Base-by-base conservation (phyloP, 352 stramenopile genomes). In the Pythium grandisporangium region DNA sequence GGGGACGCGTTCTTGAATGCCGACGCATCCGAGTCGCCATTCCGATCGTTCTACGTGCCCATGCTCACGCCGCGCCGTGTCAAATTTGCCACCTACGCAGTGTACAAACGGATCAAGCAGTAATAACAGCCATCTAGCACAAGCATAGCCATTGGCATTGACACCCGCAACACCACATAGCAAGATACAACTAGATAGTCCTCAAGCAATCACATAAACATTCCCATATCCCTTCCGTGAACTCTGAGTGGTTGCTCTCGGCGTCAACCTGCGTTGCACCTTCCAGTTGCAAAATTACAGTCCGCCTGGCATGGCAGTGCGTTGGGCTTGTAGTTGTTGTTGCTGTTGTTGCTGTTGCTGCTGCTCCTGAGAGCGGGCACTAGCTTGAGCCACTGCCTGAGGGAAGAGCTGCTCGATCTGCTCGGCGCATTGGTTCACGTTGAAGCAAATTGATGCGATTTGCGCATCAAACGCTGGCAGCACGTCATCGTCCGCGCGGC, bases 361-460 rank as follows among this genome's bases (percentile, higher is more conserved):
- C n/a, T n/a, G n/a, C n/a, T n/a, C n/a, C n/a, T n/a, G n/a, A n/a
- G n/a, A n/a, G n/a, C n/a, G n/a, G n/a, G n/a, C n/a, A n/a, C 27
- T 32, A 1, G 36, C 8, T 6, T 27, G 36, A 10, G 37, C 22
- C 35, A 49, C 30, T 7, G 86, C 56, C 17, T 82, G 63, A 16
- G 74, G 77, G 40, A 78, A 86, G 45, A 76, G 64, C 45, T 81
- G 61, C 53, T 87, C 70, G 30, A 93, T 89, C 49, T 84, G 74
- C 50, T 93, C 80, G 22, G 75, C 80, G 45, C 70, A 87, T 43
- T 83, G 69, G 50, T 93, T 93, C 27, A 93, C 77, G 34, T 93
- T 86, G 48, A 90, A 85, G 62, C 80, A 93, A 41, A 93, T 67
- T 4, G 68, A 72, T 53, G 64, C 81, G 48, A 93, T 89, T 44